phyloP scores from a whole-genome alignment of 129 eudicot species.

The Ambrosia trifida region DNA sequence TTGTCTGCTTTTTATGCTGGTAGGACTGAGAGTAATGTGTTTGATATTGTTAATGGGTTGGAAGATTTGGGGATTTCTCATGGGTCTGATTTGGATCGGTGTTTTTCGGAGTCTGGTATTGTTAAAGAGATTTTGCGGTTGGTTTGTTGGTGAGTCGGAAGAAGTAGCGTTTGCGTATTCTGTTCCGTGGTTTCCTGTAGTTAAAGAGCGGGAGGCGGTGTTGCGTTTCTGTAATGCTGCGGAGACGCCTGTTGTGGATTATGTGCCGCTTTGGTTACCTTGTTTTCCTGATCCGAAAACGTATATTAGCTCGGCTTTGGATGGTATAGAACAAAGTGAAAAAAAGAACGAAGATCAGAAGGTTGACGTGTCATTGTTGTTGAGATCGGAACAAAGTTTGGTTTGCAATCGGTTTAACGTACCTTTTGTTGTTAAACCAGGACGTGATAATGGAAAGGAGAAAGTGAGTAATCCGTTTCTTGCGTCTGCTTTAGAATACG shows the following conservation, averaged over 20 bases:
- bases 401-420: slow-evolving; percentile 49
- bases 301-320: slow-evolving; percentile 14
- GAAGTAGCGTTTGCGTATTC: slow-evolving; percentile 63
- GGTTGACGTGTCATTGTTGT: slow-evolving; percentile 25
- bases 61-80: slow-evolving; percentile 63
- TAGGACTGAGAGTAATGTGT: slow-evolving; percentile 65
- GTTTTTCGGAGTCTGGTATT: slow-evolving; percentile 46
- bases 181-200: slow-evolving; percentile 64
- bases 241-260: slow-evolving; percentile 45
- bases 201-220: slow-evolving; percentile 36
- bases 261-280: slow-evolving; percentile 78
- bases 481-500: slow-evolving; percentile 45
- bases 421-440: slow-evolving; percentile 23
- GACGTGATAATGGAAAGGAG: slow-evolving; percentile 33
- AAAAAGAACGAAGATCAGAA: slow-evolving; percentile 20
- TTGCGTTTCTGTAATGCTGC: slow-evolving; percentile 49
- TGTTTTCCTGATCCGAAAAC: slow-evolving; percentile 59
- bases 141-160: slow-evolving; percentile 50
- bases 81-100: slow-evolving; percentile 55
- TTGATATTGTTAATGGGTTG: slow-evolving; percentile 73
- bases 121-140: slow-evolving; percentile 45
- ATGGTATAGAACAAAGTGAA: slow-evolving; percentile 17
- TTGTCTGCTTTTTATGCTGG: slow-evolving; percentile 51
- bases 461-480: slow-evolving; percentile 58
- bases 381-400: slow-evolving; percentile 36